Evolutionary conservation across 1,139 yeast genomes (phyloP).

Genomic region (Suhomyces chickasaworum): DNA sequence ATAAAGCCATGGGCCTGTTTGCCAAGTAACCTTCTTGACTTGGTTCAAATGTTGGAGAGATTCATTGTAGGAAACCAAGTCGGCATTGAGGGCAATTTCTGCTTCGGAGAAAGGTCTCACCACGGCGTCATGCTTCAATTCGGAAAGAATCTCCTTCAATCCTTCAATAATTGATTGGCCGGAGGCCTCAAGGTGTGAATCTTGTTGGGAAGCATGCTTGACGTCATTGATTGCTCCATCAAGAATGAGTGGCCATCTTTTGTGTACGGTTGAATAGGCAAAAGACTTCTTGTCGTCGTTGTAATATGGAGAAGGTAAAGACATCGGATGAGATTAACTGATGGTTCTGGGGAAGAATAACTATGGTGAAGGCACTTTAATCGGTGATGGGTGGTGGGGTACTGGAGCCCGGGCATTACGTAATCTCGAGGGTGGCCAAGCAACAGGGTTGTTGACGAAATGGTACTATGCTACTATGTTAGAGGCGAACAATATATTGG

Average conservation of each 20-base stretch:
- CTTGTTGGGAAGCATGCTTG: constrained; percentile 18
- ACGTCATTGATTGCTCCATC: constrained; percentile 69
- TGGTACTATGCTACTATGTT: not conserved
- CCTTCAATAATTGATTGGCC: constrained; percentile 37
- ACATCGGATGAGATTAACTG: constrained; percentile 11
- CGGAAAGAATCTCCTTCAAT: constrained; percentile 41
- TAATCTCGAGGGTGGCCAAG: too few relatives aligned
- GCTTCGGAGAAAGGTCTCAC: constrained; percentile 47
- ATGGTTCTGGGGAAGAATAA: too few relatives aligned
- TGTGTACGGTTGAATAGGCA: constrained; percentile 75
- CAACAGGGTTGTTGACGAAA: too few relatives aligned
- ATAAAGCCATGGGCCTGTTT: constrained; percentile 88
- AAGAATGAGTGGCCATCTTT: constrained; percentile 87
- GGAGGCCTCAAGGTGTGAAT: constrained; percentile 25
- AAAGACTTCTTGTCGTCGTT: constrained; percentile 77
- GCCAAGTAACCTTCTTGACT: constrained; percentile 58
- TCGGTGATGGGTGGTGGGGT: too few relatives aligned
- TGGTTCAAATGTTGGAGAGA: constrained; percentile 34
- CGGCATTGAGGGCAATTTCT: constrained; percentile 42
- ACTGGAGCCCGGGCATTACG: too few relatives aligned
- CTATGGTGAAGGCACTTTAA: too few relatives aligned
- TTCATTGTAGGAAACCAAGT: constrained; percentile 55
- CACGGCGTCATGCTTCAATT: constrained; percentile 39
- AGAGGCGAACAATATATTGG: constrained; percentile 10
- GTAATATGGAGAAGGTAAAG: constrained; percentile 40